Percentiles rank a stretch among this genome's conserved stretches.
These are phyloP conservation scores for Myrica gale DNA, from an alignment of 306 rosid species.

Conservation along the genomic window DNA sequence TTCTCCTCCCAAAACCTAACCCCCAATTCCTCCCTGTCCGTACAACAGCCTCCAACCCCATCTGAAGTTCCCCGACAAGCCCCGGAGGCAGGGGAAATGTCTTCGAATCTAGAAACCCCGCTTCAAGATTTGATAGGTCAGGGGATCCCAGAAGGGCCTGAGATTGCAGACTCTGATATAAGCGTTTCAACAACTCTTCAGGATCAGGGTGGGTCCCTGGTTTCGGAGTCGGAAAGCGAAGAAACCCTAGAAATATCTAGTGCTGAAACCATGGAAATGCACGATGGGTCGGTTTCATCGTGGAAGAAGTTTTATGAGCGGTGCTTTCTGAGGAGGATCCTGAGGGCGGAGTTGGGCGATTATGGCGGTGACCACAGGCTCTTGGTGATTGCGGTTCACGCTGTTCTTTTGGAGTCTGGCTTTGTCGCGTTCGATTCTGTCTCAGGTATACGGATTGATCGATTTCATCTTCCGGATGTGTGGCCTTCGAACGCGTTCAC, in stretches of 20 bases:
- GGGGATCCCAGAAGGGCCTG: neutral
- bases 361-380: constrained; percentile 42
- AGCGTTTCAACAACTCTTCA: constrained; percentile 1
- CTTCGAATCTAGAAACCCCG: neutral
- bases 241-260: constrained; percentile 17
- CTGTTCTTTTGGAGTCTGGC: constrained; percentile 69
- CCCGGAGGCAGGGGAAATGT: neutral
- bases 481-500: constrained; percentile 43
- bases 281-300: constrained; percentile 38
- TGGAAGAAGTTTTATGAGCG: constrained; percentile 37
- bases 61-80: constrained; percentile 4
- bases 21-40: constrained; percentile 11
- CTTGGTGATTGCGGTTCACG: constrained; percentile 56
- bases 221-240: constrained; percentile 7
- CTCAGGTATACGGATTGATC: constrained; percentile 32
- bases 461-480: constrained; percentile 34
- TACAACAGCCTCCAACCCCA: no score
- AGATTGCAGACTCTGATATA: neutral
- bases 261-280: constrained; percentile 29
- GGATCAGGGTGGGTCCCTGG: neutral
- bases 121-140: neutral
- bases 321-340: constrained; percentile 48
- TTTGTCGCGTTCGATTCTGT: constrained; percentile 45
- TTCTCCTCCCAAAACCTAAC: constrained; percentile 28
- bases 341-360: constrained; percentile 42